Evolutionary conservation across 163 green algal genomes (phyloP).

Genomic region (Scenedesmus sp.): DNA sequence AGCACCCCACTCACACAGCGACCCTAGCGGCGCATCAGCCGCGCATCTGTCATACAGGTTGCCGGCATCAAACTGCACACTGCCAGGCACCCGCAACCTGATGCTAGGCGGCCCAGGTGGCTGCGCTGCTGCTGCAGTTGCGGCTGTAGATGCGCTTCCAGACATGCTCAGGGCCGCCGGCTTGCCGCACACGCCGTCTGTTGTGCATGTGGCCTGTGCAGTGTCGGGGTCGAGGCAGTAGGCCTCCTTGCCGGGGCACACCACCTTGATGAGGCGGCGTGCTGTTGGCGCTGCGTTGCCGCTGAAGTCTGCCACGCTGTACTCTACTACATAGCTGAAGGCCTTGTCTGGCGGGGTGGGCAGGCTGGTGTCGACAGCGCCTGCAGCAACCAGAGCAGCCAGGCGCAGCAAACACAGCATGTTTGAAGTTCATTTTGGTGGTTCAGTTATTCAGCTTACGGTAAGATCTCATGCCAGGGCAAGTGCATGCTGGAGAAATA

Average conservation of each 20-base stretch:
- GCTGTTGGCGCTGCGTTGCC: constrained; percentile 58
- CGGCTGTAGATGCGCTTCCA: neutral
- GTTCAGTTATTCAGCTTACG: too few relatives aligned
- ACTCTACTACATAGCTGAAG: constrained; percentile 59
- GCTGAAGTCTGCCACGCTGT: constrained; percentile 57
- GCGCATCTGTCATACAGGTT: constrained; percentile 40
- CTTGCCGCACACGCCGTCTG: constrained; percentile 44
- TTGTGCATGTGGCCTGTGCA: constrained; percentile 43
- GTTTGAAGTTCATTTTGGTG: too few relatives aligned
- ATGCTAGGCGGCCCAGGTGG: neutral
- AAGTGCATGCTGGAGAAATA: too few relatives aligned
- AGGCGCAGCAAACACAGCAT: too few relatives aligned
- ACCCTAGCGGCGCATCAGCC: neutral
- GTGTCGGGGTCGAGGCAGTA: constrained; percentile 49
- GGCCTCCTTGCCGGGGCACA: constrained; percentile 42
- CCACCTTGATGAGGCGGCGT: constrained; percentile 50
- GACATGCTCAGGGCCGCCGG: neutral
- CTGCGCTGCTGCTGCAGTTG: neutral
- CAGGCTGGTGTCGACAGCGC: constrained; percentile 35
- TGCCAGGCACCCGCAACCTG: neutral
- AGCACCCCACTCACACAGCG: constrained; percentile 26
- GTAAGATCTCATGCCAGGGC: too few relatives aligned
- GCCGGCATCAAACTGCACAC: neutral
- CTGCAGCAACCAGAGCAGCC: too few relatives aligned
- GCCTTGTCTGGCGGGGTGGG: constrained; percentile 49